Evolutionary conservation across 2,329 filamentous ascomycete species (phyloP).

Genomic region (Penicillium italicum): DNA sequence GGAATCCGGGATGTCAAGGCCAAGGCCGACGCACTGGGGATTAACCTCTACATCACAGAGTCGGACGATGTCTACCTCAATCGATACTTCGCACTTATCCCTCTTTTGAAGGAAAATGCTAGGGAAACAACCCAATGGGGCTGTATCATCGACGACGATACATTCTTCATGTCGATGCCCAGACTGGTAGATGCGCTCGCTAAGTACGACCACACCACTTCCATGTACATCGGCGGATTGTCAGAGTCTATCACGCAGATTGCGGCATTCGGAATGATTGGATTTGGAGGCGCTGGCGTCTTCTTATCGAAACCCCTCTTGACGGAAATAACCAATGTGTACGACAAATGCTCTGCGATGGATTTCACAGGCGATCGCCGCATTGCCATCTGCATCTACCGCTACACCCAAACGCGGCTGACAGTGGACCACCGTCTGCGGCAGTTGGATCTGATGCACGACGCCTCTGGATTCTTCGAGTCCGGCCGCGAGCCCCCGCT

Average conservation of each 20-base stretch:
- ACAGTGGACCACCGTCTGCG: slow-evolving; percentile 54
- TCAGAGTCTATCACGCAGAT: slow-evolving; percentile 56
- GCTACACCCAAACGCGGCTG: slow-evolving; percentile 53
- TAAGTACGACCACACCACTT: slow-evolving; percentile 48
- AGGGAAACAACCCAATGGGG: slow-evolving; percentile 52
- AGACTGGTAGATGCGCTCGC: slow-evolving; percentile 49
- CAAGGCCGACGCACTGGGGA: slow-evolving; percentile 37
- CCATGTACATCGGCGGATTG: slow-evolving; percentile 55
- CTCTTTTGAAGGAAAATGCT: slow-evolving; percentile 47
- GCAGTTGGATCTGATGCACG: slow-evolving; percentile 56
- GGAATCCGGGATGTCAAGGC: slow-evolving; percentile 26
- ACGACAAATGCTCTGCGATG: slow-evolving; percentile 49
- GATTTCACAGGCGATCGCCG: slow-evolving; percentile 53
- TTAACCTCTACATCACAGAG: slow-evolving; percentile 42
- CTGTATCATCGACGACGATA: slow-evolving; percentile 60
- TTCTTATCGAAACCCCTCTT: slow-evolving; percentile 56
- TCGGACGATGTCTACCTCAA: slow-evolving; percentile 41
- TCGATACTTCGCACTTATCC: slow-evolving; percentile 57
- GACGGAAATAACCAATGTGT: slow-evolving; percentile 46
- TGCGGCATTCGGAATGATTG: slow-evolving; percentile 55
- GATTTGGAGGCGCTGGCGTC: slow-evolving; percentile 59
- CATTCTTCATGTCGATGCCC: slow-evolving; percentile 58
- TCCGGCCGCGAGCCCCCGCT: slow-evolving; percentile 50
- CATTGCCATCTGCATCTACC: slow-evolving; percentile 56
- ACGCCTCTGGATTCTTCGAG: slow-evolving; percentile 60